Base-by-base conservation (phyloP, 208 protist species). In the Leishmania guyanensis region DNA sequence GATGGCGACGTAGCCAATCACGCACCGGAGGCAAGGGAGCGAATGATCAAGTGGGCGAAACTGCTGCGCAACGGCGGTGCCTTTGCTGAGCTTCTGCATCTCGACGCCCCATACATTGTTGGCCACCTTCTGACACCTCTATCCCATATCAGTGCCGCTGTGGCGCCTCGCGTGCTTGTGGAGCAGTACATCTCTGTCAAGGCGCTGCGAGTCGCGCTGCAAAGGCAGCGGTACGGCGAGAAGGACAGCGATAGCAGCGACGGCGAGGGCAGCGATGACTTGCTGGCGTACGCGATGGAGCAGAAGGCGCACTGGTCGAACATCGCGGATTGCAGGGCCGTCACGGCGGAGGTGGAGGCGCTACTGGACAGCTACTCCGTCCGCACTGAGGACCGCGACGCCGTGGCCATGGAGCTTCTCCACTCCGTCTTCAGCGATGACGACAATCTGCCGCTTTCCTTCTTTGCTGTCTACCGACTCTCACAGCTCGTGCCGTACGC, bases 171-270 rank as follows among this genome's bases (percentile, higher is more conserved):
- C 26, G 71, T 96, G n/a, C 90, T 88, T 72, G 83, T 88, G 2
- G 93, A 97, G 86, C 87, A 96, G 56, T 95, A 91, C 78, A 79
- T 96, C 53, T 95, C 92, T 9, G 87, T 95, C 26, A 93, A 91
- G 73, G 94, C 87, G 3, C 84, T 97, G 71, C 94, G 94, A 9
- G 77, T 93, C 14, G 87, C 82, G 9, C 78, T 95, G 70, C 72
- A 82, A 39, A 46, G 29, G 5, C 80, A 74, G n/a, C 74, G 73
- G 29, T 33, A 62, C 54, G 36, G 36, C 71, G 72, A 66, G 39
- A 48, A 62, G 20, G 76, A n/a, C 3, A 69, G 16, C 8, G 12
- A 50, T 2, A 50, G 36, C n/a, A 26, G 48, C 16, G 60, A 70
- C 36, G 46, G 76, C 20, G 79, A 71, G 29, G 56, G 48, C 33